These are phyloP conservation scores for Seminavis robusta DNA, from an alignment of 108 stramenopile genomes.

Conservation along the genomic window DNA sequence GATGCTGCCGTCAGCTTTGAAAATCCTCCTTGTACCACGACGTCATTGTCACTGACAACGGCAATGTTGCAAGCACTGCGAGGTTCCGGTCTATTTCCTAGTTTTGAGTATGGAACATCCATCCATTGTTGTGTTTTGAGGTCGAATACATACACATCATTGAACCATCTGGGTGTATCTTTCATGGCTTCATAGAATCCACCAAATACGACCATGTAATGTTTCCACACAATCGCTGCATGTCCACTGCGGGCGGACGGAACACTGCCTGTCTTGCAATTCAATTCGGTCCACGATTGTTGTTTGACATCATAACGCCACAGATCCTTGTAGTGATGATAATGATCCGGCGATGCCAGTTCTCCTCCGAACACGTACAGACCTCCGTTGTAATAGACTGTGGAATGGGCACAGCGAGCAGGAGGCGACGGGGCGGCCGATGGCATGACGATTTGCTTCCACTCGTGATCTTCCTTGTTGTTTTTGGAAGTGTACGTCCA, in stretches of 20 bases:
- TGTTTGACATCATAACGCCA: conserved; percentile 88
- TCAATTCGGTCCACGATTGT: conserved; percentile 82
- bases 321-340: conserved; percentile 93
- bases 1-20: conserved; percentile 54
- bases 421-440: conserved; percentile 72
- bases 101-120: conserved; percentile 60
- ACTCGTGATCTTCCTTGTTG: conserved; percentile 50
- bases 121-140: conserved; percentile 79
- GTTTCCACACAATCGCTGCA: conserved; percentile 84
- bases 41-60: conserved; percentile 43
- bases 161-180: conserved; percentile 73
- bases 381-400: conserved; percentile 81
- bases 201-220: conserved; percentile 93
- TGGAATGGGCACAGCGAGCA: conserved; percentile 92
- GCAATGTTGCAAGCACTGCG: conserved; percentile 79
- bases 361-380: conserved; percentile 97
- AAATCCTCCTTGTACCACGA: conserved; percentile 82
- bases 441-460: conserved; percentile 77
- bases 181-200: conserved; percentile 92
- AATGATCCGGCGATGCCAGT: conserved; percentile 84
- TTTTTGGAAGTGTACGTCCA: too few species aligned
- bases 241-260: conserved; percentile 89
- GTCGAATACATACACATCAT: conserved; percentile 78
- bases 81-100: conserved; percentile 72
- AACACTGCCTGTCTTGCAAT: conserved; percentile 48